Evolutionary conservation across 495 filamentous ascomycete species (phyloP), one percentile per base, ranked within the genome.

Genomic region (Pyronema omphalodes): DNA sequence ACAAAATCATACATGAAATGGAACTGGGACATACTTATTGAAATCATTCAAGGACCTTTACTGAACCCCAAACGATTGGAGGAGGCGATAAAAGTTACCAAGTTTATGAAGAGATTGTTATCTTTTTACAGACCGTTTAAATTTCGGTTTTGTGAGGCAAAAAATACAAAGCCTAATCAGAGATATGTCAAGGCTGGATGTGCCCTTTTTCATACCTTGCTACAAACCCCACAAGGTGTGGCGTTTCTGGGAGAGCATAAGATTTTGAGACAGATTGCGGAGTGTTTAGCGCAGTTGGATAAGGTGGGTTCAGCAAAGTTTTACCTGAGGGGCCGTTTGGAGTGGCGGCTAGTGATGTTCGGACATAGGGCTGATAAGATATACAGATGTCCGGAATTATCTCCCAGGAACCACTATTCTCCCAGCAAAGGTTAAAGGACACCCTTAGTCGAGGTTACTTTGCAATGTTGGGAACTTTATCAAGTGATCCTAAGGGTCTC

Each of bases 91-190:
- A 93, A 89, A 65, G 84, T 79, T 18, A 88, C 86, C 6, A 96
- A 94, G 60, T 96, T 96, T 64, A 79, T 94, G 59, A 94, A 96
- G 68, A 76, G 93, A 1, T 76, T 98, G 47, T 77, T 94, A 64
- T 88, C 85, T 47, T 98, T 98, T 59, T 94, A 93, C 65, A 77
- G 89, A 14, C 91, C 91, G 6, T 96, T 98, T 72, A 98, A 98
- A 65, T 89, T 86, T 65, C 82, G 88, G 50, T 98, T 94, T 59
- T 83, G 85, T 1, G 82, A 89, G 59, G 73, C 84, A 44, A 76
- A 81, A 58, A 94, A 86, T 66, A 88, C 86, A 8, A 86, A 93
- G 59, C 81, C 81, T 15, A 93, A 93, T 58, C 91, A 98, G 62
- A 86, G 89, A 44, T 96, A 96, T 68, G 83, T 96, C 41, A 79